Evolutionary conservation across 805 yeast species (phyloP).

Genomic region (Saturnispora mendoncae): DNA sequence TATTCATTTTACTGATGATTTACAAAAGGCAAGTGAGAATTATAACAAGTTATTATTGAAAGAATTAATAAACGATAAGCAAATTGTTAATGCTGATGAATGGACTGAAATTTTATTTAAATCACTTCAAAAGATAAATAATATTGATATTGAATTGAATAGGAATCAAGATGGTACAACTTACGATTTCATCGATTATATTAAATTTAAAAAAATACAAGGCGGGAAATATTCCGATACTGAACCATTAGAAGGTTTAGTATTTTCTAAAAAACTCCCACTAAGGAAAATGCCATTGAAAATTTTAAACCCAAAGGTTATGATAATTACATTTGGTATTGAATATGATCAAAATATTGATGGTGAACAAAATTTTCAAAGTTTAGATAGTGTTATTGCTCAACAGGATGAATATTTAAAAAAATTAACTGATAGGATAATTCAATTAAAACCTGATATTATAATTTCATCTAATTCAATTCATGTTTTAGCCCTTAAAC

Average conservation of each 20-base stretch:
- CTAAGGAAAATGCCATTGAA: constrained; percentile 64
- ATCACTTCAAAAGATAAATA: constrained; percentile 46
- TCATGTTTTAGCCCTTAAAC: constrained; percentile 69
- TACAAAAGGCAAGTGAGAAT: constrained; percentile 28
- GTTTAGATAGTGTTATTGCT: constrained; percentile 52
- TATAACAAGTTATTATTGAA: constrained; percentile 44
- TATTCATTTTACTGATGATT: constrained; percentile 28
- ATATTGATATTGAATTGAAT: constrained; percentile 48
- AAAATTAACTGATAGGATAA: constrained; percentile 70
- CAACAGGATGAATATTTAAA: constrained; percentile 82
- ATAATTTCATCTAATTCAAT: constrained; percentile 72
- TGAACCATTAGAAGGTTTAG: constrained; percentile 61
- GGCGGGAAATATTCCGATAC: constrained; percentile 67
- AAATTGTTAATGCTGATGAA: constrained; percentile 35
- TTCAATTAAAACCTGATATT: constrained; percentile 68
- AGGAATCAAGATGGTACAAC: constrained; percentile 52
- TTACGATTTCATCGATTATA: constrained; percentile 78
- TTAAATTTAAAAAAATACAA: constrained; percentile 74
- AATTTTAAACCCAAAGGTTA: constrained; percentile 62
- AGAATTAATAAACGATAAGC: constrained; percentile 59
- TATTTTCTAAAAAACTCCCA: constrained; percentile 78
- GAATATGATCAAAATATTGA: constrained; percentile 60
- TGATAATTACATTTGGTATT: constrained; percentile 79
- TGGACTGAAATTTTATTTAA: constrained; percentile 54
- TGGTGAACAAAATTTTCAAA: constrained; percentile 16